Evolutionary conservation across 169 alveolate species (phyloP), one percentile per base, ranked within the genome.

Genomic region (Cryptosporidium sp.): DNA sequence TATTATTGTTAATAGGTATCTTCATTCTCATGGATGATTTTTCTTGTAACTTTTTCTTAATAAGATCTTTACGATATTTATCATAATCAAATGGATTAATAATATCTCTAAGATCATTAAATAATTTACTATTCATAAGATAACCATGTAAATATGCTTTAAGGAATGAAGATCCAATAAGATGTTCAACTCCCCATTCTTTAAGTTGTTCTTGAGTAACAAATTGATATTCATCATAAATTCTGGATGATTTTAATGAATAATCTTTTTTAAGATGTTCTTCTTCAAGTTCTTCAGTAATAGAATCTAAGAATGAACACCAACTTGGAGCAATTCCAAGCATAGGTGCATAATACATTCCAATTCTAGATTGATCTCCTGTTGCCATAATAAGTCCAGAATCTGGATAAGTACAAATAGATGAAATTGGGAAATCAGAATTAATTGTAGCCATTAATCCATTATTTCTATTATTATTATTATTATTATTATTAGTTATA

Each of bases 261-360:
- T 93, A 51, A 31, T 80, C 75, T 18, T 62, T 80, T 18, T 80
- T 80, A 33, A 80, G 75, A 42, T 95, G 92, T 8, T 93, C 92
- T 71, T 96, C 98, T 86, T 97, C 99, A 93, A 98, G 89, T 91
- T 98, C 99, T 89, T 98, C 99, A 0, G 99, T 98, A 39, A 98
- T 93, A 85, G 95, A 96, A 85, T 98, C 99, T 62, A 98, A 91
- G 94, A 97, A 98, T 52, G 98, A 94, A 61, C 99, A 97, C 99
- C 99, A 98, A 94, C 91, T 96, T 58, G 99, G 99, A 14, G 99
- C 99, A 10, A 97, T 96, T 2, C 99, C 99, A 44, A 98, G 87
- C 73, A 92, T 91, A 16, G 99, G 99, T 8, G 97, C 92, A 89
- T 96, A 98, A 92, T 95, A 97, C 23, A 96, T 93, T 45, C 98